phyloP scores from a whole-genome alignment of 306 rosid genomes.

The Argentina anserina region DNA sequence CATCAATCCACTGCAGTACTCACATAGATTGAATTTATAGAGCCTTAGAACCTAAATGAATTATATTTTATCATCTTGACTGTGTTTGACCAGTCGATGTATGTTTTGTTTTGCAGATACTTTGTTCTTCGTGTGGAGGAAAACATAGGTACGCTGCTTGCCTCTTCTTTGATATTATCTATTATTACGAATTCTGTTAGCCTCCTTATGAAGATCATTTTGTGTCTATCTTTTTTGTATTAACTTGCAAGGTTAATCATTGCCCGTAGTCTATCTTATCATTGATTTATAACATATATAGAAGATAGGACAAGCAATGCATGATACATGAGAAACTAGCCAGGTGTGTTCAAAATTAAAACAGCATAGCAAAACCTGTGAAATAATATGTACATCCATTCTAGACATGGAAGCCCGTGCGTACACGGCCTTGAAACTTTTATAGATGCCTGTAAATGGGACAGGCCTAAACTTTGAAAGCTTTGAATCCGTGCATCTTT shows the following conservation, averaged over 20 bases:
- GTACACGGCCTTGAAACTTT: not conserved
- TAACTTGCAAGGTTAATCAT: not conserved
- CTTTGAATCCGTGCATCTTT: not conserved
- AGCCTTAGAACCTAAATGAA: not conserved
- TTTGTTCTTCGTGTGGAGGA: conserved; percentile 98
- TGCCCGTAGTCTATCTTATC: not conserved
- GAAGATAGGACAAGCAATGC: not conserved
- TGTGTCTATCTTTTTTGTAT: not conserved
- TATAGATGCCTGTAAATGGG: not conserved
- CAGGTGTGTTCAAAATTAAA: not conserved
- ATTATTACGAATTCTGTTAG: not conserved
- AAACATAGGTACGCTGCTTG: conserved; percentile 90
- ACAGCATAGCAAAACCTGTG: not conserved
- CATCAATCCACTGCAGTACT: not conserved
- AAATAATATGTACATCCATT: not conserved
- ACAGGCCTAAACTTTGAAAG: not conserved
- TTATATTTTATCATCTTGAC: conserved; percentile 11
- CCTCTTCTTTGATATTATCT: conserved; percentile 13
- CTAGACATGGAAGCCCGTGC: not conserved
- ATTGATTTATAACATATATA: not conserved
- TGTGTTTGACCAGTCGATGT: conserved; percentile 13
- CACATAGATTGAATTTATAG: not conserved
- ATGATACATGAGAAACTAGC: not conserved
- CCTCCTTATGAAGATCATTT: not conserved
- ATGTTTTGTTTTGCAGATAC: conserved; percentile 54